Evolutionary conservation across 768 basidiomycete genomes (phyloP), one percentile per base, ranked within the genome.

Genomic region (Psilocybe sp.): DNA sequence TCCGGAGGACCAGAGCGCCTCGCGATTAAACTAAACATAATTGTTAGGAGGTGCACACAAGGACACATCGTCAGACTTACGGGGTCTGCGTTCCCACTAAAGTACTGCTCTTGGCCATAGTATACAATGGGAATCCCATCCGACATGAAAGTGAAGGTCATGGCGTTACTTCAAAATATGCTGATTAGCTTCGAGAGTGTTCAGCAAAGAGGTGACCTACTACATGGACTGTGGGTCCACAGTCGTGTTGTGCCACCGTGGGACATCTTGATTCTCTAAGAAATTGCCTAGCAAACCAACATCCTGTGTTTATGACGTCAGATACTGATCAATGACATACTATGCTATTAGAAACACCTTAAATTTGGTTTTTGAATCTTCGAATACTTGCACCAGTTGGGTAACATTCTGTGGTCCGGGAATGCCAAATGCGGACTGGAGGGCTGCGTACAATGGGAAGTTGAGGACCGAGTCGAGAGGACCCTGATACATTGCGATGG

Each of bases 41-140:
- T 33, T 23, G 33, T 32, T 11, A 41, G 44, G 41, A 34, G 44
- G 20, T 18, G 20, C 46, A 53, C 19, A 23, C 5, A 20, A 28
- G 10, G 15, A 38, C 13, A 15, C 39, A 14, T 20, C 31, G 16
- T 15, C 7, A 23, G 28, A 59, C 77, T 57, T 64, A 87, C 84
- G 33, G 89, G 89, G 59, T 91, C 88, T 7, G 64, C 67, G 59
- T 67, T 69, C 32, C 89, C 89, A 48, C 67, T 70, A 63, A 87
- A 84, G 36, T 74, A 69, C 62, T 90, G 89, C 58, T 91, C 89
- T 66, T 88, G 87, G 1, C 89, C 89, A 52, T 89, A 88, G 63
- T 91, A 92, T 10, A 89, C 78, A 51, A 91, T 82, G 0, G 89
- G 89, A 56, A 89, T 88, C n/a, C 89, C 88, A 51, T 90, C 89